Base-by-base conservation (phyloP, 1,284 basidiomycete genomes). In the Schizophyllum amplum region DNA sequence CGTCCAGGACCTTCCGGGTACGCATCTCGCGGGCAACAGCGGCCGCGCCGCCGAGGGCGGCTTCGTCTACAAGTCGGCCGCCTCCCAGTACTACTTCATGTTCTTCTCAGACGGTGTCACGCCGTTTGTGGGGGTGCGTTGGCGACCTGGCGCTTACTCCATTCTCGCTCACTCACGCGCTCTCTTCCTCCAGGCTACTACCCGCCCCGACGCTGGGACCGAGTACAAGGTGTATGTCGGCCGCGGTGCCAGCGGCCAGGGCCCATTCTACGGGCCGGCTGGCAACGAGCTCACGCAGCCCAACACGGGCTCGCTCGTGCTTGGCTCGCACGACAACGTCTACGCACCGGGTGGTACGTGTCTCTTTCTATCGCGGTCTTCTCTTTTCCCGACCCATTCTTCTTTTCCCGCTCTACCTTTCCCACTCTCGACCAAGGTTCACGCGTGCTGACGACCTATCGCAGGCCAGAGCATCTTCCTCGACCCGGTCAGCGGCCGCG, bases 321-420 rank as follows among this genome's bases (percentile, higher is more conserved):
- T 71, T 9, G 68, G 62, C 25, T 69, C 67, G 22, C 71, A 70
- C 59, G 71, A 63, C 47, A 68, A 70, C 54, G 62, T 72, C 50
- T 71, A 69, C 59, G 68, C 69, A 22, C 69, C 70, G 22, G 70
- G 70, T 26, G 69, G 33, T 33, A 13, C 5, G 27, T 33, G 27
- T n/a, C 27, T 6, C 27, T 6, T 33, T 33, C 27, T 33, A 33
- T 33, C 13, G 27, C 13, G 27, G 13, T 33, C 6, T 6, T 5
- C 13, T 33, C 27, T 33, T 13, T 33, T 33, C n/a, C n/a, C n/a
- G n/a, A n/a, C n/a, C n/a, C n/a, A n/a, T n/a, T n/a, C n/a, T n/a
- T n/a, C n/a, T n/a, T n/a, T n/a, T n/a, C n/a, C n/a, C n/a, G n/a
- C n/a, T n/a, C n/a, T n/a, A n/a, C n/a, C n/a, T n/a, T n/a, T n/a